Evolutionary conservation across 2,329 filamentous ascomycete genomes (phyloP).

Genomic region (Aureobasidium sp.): DNA sequence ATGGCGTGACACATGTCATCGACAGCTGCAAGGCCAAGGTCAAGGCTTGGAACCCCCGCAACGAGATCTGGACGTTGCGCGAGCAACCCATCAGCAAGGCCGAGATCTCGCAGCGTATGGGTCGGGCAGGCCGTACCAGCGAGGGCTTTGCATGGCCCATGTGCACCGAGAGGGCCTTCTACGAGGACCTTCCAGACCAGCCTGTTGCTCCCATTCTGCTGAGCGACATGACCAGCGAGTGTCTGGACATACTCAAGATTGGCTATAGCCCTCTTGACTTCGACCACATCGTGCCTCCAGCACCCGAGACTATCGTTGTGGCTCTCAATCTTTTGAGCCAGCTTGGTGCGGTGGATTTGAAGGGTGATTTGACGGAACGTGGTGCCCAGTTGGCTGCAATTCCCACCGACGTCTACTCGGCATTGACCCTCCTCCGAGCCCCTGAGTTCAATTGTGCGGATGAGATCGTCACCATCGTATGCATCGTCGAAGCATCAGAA

Average conservation of each 20-base stretch:
- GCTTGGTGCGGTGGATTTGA: background rate
- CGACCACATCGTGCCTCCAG: background rate
- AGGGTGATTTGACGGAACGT: background rate
- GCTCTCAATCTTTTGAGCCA: background rate
- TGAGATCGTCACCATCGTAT: background rate
- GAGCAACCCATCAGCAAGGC: background rate
- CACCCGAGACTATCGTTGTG: background rate
- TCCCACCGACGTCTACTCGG: background rate
- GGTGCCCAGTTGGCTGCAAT: background rate
- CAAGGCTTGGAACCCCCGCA: conserved; percentile 48
- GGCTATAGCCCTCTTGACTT: background rate
- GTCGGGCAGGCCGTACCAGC: background rate
- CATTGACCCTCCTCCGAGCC: background rate
- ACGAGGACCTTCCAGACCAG: background rate
- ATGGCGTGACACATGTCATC: conserved; percentile 83
- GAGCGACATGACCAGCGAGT: background rate
- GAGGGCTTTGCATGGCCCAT: background rate
- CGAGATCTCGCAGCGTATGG: background rate
- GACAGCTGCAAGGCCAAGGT: conserved; percentile 92
- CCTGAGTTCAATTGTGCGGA: background rate
- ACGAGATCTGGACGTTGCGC: background rate
- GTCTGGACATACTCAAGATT: background rate
- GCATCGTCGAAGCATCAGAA: too few relatives aligned
- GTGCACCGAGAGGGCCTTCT: background rate
- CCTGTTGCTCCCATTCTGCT: background rate